Evolutionary conservation across 805 yeast genomes (phyloP), one percentile per base, ranked within the genome.

Genomic region (Wickerhamomyces silvicola): DNA sequence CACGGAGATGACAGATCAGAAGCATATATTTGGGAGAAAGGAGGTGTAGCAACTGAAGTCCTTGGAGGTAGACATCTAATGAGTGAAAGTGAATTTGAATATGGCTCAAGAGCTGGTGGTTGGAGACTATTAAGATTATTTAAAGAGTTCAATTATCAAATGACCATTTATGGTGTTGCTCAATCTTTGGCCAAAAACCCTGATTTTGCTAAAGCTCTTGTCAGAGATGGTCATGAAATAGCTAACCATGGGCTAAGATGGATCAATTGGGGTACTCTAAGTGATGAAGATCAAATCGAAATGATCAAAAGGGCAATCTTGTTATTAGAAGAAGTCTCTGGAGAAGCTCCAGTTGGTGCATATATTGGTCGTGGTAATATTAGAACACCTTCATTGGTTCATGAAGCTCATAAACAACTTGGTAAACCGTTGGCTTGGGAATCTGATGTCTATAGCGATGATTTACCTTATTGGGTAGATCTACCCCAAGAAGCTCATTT

Each of bases 131-230:
- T 61, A 10, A 41, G 59, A 27, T 37, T 56, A 16, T 58, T 61
- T 39, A 51, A 52, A 30, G 54, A 61, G 39, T 55, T 51, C 31
- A 40, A 39, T 13, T 52, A 42, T 29, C 53, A 50, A 25, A 48
- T 60, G 38, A 61, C 67, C 8, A 43, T 56, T 6, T 60, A 52
- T 36, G 66, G 59, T 10, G 66, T 62, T 31, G 66, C 60, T 8
- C 58, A 57, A 32, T 66, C 66, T 9, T 48, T 61, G 20, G 56
- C 48, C 24, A 50, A 47, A 30, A 49, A 57, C 27, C 57, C 60
- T 5, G 51, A 41, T 10, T 59, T 59, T 23, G 64, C 59, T 13
- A 43, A 45, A 21, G 64, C 60, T 1, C 54, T 57, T 33, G 55
- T 48, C 21, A 50, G 59, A 26, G 63, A 53, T 24, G 66, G 65